Conservation (phyloP, 208 protist species). For the Porcisia hertigi region DNA sequence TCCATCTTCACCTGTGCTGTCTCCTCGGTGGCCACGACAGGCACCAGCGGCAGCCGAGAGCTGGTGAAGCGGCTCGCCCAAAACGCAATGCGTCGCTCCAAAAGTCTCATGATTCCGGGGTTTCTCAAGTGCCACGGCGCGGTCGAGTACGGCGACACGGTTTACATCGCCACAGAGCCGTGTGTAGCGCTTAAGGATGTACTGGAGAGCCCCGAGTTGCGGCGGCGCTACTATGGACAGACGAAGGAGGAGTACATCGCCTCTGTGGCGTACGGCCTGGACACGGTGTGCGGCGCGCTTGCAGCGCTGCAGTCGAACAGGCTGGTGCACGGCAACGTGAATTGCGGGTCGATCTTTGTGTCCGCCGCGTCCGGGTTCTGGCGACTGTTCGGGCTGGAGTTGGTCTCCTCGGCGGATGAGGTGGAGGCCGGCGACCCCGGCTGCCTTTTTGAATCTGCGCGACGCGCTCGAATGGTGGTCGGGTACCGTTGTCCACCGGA, state of each 20-base stretch:
- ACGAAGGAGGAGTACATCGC: conserved; percentile 13
- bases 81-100: conserved; percentile 69
- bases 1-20: conserved; percentile 63
- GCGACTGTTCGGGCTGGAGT: conserved; percentile 82
- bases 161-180: conserved; percentile 86
- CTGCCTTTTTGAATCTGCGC: conserved; percentile 23
- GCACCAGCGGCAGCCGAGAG: conserved; percentile 8
- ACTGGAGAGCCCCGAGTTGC: conserved; percentile 31
- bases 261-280: conserved; percentile 63
- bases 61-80: conserved; percentile 43
- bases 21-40: neutral
- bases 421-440: neutral
- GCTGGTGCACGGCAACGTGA: conserved; percentile 83
- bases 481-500: conserved; percentile 49
- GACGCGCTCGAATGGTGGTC: conserved; percentile 28
- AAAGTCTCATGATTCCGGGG: conserved; percentile 77
- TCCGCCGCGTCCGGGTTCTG: conserved; percentile 62
- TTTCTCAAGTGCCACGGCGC: conserved; percentile 73
- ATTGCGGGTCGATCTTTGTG: conserved; percentile 69
- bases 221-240: conserved; percentile 32
- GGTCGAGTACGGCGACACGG: conserved; percentile 62
- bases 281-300: conserved; percentile 52
- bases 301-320: conserved; percentile 69
- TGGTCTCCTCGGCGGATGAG: conserved; percentile 34
- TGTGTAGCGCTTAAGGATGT: conserved; percentile 58